Percentiles rank a stretch among this genome's conserved stretches.
Evolutionary conservation across 2,329 filamentous ascomycete species (phyloP).

Genomic region (Trichoderma citrinoviride): DNA sequence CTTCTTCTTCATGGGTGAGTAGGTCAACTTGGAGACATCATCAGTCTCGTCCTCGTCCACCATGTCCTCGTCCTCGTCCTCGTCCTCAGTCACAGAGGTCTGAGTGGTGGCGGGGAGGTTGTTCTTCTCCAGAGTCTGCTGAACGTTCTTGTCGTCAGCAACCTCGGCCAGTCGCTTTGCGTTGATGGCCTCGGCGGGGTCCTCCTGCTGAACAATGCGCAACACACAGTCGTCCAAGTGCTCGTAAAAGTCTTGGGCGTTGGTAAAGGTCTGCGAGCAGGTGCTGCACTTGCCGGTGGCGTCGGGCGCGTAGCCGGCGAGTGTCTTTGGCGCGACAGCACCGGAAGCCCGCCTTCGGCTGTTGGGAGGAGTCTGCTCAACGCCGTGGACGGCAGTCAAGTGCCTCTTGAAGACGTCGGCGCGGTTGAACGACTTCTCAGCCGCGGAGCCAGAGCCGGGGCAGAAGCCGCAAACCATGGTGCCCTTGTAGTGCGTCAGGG

Average conservation of each 20-base stretch:
- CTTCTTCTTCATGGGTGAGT: conserved; percentile 45
- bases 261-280: conserved; percentile 85
- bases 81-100: conserved; percentile 48
- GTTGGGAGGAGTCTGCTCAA: conserved; percentile 90
- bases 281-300: conserved; percentile 94
- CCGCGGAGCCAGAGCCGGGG: conserved; percentile 79
- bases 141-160: conserved; percentile 61
- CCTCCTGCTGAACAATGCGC: conserved; percentile 69
- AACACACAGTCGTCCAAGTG: conserved; percentile 80
- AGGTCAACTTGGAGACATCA: conserved; percentile 37
- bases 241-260: conserved; percentile 97
- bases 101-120: conserved; percentile 48
- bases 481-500: conserved; percentile 92
- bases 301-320: conserved; percentile 69
- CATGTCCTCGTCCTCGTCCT: conserved; percentile 49
- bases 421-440: conserved; percentile 93
- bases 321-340: conserved; percentile 56
- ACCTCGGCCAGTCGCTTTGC: conserved; percentile 64
- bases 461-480: conserved; percentile 98
- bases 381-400: conserved; percentile 82
- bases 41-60: conserved; percentile 53
- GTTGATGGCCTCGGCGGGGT: conserved; percentile 67
- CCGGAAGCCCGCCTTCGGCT: conserved; percentile 68
- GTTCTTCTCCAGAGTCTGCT: conserved; percentile 63
- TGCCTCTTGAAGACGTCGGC: conserved; percentile 96